Percentiles rank a stretch among this genome's conserved stretches.
Conservation (phyloP, 345 rosid species). For the Eucalyptus marginata region DNA sequence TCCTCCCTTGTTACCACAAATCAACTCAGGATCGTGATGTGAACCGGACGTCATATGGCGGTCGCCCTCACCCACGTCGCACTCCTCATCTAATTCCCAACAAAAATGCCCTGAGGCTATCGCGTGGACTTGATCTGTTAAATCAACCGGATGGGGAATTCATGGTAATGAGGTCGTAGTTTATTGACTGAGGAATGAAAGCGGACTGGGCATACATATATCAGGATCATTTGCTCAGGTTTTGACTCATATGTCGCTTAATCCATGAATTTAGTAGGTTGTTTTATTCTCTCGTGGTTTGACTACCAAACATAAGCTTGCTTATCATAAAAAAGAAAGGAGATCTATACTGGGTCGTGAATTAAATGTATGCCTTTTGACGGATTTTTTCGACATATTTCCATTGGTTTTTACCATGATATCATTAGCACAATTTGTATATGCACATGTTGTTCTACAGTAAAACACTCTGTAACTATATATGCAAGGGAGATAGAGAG, state of each 20-base stretch:
- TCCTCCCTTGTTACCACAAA: conserved; percentile 6
- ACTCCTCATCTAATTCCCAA: neutral
- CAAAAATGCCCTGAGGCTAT: neutral
- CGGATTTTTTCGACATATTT: neutral
- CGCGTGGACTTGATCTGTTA: neutral
- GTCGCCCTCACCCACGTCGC: conserved; percentile 12
- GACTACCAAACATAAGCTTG: neutral
- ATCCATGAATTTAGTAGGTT: neutral
- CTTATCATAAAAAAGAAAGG: neutral
- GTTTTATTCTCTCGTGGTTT: neutral
- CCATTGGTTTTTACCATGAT: neutral
- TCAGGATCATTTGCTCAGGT: neutral
- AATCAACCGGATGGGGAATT: neutral
- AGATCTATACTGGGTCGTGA: neutral
- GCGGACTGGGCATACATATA: neutral
- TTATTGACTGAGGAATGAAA: neutral
- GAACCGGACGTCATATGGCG: conserved; percentile 14
- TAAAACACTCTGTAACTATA: neutral
- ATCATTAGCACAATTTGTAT: neutral
- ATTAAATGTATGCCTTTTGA: neutral
- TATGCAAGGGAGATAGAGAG: neutral
- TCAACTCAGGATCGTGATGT: neutral
- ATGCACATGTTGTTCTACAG: neutral
- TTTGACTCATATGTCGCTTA: neutral
- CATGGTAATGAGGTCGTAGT: neutral